Conservation (phyloP, 2,329 filamentous ascomycete species). For the Alternaria rosae region DNA sequence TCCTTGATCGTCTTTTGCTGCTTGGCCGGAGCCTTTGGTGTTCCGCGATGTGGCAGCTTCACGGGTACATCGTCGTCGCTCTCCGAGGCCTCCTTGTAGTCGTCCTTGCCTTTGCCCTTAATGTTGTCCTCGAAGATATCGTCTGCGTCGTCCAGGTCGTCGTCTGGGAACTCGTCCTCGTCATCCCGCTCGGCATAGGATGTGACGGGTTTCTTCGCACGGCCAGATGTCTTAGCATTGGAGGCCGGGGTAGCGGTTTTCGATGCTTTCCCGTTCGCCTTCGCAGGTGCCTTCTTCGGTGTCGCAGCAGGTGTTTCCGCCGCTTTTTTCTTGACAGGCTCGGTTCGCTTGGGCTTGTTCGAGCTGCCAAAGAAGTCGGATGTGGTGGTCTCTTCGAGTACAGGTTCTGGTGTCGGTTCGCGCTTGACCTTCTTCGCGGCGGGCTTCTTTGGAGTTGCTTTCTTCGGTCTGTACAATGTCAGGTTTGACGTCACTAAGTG, state of each 20-base stretch:
- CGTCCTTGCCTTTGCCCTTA: slow-evolving; percentile 69
- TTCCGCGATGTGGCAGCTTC: slow-evolving; percentile 42
- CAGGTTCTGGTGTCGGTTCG: slow-evolving; percentile 57
- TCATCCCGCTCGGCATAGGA: slow-evolving; percentile 66
- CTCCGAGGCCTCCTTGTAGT: slow-evolving; percentile 68
- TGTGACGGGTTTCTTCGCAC: slow-evolving; percentile 54
- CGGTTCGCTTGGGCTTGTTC: slow-evolving; percentile 62
- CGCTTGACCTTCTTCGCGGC: slow-evolving; percentile 64
- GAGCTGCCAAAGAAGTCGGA: slow-evolving; percentile 70
- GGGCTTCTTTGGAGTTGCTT: slow-evolving; percentile 63
- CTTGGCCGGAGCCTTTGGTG: slow-evolving; percentile 52
- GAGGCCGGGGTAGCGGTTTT: slow-evolving; percentile 46
- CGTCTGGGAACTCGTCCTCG: slow-evolving; percentile 58
- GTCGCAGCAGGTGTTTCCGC: slow-evolving; percentile 45
- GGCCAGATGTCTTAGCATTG: slow-evolving; percentile 47
- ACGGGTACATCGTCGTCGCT: slow-evolving; percentile 42
- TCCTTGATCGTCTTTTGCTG: slow-evolving; percentile 54
- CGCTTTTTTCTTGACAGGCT: slow-evolving; percentile 50
- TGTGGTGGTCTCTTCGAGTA: slow-evolving; percentile 66
- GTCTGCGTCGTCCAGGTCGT: slow-evolving; percentile 67
- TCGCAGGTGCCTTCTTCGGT: slow-evolving; percentile 44
- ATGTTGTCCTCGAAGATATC: slow-evolving; percentile 83
- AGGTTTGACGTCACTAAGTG: slow-evolving; percentile 24
- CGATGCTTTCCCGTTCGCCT: slow-evolving; percentile 39
- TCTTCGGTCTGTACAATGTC: slow-evolving; percentile 45